Evolutionary conservation across 139 green algal genomes (phyloP).

Genomic region (Chlorella ohadii): DNA sequence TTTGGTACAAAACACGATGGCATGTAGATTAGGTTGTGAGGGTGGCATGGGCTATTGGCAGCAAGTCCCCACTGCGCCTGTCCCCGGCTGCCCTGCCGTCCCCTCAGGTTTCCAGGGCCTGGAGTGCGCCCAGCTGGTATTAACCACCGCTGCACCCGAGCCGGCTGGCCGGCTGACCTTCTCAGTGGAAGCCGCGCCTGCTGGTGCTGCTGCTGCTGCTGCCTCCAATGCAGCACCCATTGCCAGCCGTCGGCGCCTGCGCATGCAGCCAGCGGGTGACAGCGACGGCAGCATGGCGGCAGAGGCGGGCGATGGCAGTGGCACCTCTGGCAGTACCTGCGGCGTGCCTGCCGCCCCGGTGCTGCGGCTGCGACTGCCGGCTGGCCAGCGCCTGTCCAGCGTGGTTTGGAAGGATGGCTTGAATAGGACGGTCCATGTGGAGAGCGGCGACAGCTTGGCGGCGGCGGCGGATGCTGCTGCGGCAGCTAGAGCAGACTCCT

Average conservation of each 20-base stretch:
- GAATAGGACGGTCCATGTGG: constrained; percentile 7
- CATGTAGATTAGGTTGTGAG: too few relatives aligned
- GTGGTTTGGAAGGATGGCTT: constrained; percentile 24
- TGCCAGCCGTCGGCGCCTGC: background rate
- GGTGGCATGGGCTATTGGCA: too few relatives aligned
- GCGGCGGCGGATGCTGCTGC: background rate
- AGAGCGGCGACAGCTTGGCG: background rate
- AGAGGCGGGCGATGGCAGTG: background rate
- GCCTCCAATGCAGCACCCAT: too few relatives aligned
- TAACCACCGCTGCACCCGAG: constrained; percentile 2
- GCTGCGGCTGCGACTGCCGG: constrained; percentile 12
- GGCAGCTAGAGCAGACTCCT: background rate
- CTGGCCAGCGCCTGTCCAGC: constrained; percentile 3
- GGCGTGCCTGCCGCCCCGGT: background rate
- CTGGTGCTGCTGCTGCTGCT: too few relatives aligned
- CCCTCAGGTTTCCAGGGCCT: constrained; percentile 11
- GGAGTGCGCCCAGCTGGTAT: constrained; percentile 26
- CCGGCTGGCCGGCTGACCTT: constrained; percentile 21
- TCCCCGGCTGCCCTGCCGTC: background rate
- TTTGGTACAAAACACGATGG: too few relatives aligned
- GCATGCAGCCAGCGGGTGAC: background rate
- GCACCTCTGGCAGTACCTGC: background rate
- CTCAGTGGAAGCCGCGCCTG: background rate
- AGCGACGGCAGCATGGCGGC: too few relatives aligned
- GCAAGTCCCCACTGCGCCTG: too few relatives aligned